Evolutionary conservation across 306 rosid genomes (phyloP).

Genomic region (Acmispon strigosus): DNA sequence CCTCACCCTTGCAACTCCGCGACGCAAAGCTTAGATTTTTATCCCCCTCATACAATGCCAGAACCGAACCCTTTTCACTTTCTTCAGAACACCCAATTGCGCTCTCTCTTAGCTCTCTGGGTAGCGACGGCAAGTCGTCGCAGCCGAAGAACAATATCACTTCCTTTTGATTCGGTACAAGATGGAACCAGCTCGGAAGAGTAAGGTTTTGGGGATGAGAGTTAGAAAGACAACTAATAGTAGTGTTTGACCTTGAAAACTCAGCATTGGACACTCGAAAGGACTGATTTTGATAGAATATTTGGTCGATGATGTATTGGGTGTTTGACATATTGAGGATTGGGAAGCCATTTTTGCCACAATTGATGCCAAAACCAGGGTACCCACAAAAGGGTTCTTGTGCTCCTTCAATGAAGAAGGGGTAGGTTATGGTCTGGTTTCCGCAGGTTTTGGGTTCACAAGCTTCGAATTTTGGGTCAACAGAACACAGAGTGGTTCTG

Average conservation of each 20-base stretch:
- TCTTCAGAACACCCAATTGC: conserved; percentile 20
- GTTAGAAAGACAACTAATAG: conserved; percentile 4
- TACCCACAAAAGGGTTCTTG: conserved; percentile 42
- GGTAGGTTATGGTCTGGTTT: conserved; percentile 34
- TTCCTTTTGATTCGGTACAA: background rate
- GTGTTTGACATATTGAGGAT: conserved; percentile 21
- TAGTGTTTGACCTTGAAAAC: background rate
- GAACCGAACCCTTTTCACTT: conserved; percentile 6
- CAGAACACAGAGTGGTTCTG: background rate
- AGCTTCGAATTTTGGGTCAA: conserved; percentile 12
- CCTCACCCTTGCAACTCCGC: conserved; percentile 2
- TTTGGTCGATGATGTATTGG: conserved; percentile 16
- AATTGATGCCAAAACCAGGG: conserved; percentile 45
- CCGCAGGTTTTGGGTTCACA: conserved; percentile 41
- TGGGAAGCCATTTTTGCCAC: conserved; percentile 24
- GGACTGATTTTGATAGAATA: conserved; percentile 26
- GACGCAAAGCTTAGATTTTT: background rate
- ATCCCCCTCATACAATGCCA: conserved; percentile 28
- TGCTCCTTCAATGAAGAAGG: conserved; percentile 28
- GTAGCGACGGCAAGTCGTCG: background rate
- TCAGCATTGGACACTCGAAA: conserved; percentile 34
- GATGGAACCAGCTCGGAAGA: background rate
- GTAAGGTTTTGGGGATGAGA: background rate
- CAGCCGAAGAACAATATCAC: conserved; percentile 31
- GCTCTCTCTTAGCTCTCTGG: background rate